Percentiles rank a stretch among this genome's conserved stretches.
phyloP scores from a whole-genome alignment of 2,329 filamentous ascomycete genomes.

The Penicillium sumatraense region DNA sequence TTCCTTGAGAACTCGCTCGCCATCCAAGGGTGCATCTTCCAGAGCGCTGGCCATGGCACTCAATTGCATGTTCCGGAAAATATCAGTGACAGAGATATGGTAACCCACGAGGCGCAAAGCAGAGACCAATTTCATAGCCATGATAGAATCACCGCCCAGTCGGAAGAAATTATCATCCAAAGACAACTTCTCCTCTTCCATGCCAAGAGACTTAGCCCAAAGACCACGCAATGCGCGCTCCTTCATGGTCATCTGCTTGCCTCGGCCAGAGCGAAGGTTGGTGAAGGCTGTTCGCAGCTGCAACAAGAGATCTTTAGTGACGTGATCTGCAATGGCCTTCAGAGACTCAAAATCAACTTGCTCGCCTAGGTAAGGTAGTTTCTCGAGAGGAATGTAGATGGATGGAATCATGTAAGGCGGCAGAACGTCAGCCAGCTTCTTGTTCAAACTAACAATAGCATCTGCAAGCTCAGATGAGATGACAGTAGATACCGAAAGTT shows the following conservation, averaged over 20 bases:
- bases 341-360: conserved; percentile 7
- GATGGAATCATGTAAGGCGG: conserved; percentile 17
- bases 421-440: conserved; percentile 10
- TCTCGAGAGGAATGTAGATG: conserved; percentile 9
- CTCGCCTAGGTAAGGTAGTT: background rate
- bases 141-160: conserved; percentile 14
- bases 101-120: background rate
- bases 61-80: conserved; percentile 17
- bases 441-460: conserved; percentile 9
- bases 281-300: conserved; percentile 9
- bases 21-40: conserved; percentile 1
- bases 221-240: conserved; percentile 8
- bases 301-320: conserved; percentile 5
- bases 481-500: conserved; percentile 2
- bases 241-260: conserved; percentile 8
- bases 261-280: conserved; percentile 1
- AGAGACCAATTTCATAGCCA: conserved; percentile 10
- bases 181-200: background rate
- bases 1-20: conserved; percentile 1
- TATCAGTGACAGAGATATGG: conserved; percentile 5
- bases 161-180: conserved; percentile 13
- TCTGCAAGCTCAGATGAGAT: conserved; percentile 6
- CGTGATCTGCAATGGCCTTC: background rate
- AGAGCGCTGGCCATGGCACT: conserved; percentile 7
- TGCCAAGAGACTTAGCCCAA: conserved; percentile 4